Conservation (phyloP, 495 filamentous ascomycete genomes). For the Pyrenopolyporus hunteri region DNA sequence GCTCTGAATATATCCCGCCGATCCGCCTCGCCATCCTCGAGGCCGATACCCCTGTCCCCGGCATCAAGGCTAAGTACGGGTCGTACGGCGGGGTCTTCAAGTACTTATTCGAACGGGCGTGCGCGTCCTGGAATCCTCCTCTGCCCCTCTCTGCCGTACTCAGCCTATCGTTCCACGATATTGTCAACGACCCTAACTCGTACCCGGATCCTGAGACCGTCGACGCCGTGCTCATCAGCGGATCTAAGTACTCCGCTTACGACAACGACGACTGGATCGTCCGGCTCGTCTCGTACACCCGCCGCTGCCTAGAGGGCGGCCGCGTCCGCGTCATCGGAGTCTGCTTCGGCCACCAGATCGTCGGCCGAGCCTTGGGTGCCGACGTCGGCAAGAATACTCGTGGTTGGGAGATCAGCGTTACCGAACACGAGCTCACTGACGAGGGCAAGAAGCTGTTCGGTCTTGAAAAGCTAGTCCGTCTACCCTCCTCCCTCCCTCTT, state of each 20-base stretch:
- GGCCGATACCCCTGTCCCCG: conserved; percentile 71
- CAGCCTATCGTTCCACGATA: conserved; percentile 68
- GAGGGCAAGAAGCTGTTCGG: conserved; percentile 77
- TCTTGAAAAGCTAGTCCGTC: conserved; percentile 67
- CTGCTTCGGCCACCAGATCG: conserved; percentile 92
- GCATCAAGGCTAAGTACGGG: conserved; percentile 65
- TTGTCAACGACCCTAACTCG: conserved; percentile 60
- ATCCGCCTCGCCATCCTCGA: conserved; percentile 84
- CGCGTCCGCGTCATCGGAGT: conserved; percentile 74
- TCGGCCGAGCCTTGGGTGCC: conserved; percentile 74
- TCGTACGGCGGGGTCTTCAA: conserved; percentile 77
- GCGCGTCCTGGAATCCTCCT: conserved; percentile 41
- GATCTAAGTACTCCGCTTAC: conserved; percentile 63
- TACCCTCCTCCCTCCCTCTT: conserved; percentile 8
- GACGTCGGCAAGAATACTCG: conserved; percentile 67
- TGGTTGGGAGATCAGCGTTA: conserved; percentile 86
- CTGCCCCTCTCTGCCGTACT: conserved; percentile 50
- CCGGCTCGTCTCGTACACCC: conserved; percentile 72
- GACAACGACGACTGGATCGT: conserved; percentile 79
- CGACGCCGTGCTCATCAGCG: conserved; percentile 83
- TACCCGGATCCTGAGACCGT: conserved; percentile 76
- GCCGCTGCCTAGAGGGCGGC: conserved; percentile 56
- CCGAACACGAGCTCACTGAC: conserved; percentile 69
- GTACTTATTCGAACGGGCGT: conserved; percentile 59
- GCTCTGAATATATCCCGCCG: conserved; percentile 47